Conservation (phyloP, 2,329 filamentous ascomycete genomes). For the Epicoccum nigrum region DNA sequence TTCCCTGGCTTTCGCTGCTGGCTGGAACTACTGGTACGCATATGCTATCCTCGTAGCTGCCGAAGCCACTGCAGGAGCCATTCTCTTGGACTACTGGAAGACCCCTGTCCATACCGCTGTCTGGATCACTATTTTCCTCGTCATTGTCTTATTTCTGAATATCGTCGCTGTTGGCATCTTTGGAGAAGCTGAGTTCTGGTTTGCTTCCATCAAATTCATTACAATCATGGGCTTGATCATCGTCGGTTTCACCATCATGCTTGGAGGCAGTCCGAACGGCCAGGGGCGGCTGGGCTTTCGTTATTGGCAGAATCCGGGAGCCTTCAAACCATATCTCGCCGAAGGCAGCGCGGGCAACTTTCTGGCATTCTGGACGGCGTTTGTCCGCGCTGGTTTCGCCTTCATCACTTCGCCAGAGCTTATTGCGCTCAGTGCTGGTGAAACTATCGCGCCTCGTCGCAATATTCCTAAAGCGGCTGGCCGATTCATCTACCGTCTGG, state of each 20-base stretch:
- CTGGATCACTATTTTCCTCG: conserved; percentile 47
- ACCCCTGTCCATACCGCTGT: conserved; percentile 40
- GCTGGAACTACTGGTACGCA: conserved; percentile 43
- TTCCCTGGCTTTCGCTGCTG: conserved; percentile 44
- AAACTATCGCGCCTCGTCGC: conserved; percentile 43
- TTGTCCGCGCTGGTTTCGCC: conserved; percentile 59
- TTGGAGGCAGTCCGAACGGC: conserved; percentile 44
- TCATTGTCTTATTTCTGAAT: conserved; percentile 44
- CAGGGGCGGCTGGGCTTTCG: conserved; percentile 60
- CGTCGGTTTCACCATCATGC: conserved; percentile 45
- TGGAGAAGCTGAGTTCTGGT: conserved; percentile 59
- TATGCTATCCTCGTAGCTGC: conserved; percentile 45
- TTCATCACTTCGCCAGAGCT: conserved; percentile 49
- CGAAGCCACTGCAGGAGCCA: conserved; percentile 42
- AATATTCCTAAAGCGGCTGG: conserved; percentile 61
- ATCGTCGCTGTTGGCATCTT: conserved; percentile 45
- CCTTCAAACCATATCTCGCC: conserved; percentile 56
- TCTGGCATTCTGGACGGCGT: conserved; percentile 62
- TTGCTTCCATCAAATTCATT: conserved; percentile 58
- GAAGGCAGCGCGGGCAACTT: conserved; percentile 65
- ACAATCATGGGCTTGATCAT: conserved; percentile 47
- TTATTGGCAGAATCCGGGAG: conserved; percentile 72
- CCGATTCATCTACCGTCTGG: conserved; percentile 60
- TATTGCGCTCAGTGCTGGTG: conserved; percentile 43
- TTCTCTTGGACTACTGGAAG: conserved; percentile 46